Evolutionary conservation across 2,329 filamentous ascomycete genomes (phyloP).

Genomic region (Sporothrix euskadiensis): DNA sequence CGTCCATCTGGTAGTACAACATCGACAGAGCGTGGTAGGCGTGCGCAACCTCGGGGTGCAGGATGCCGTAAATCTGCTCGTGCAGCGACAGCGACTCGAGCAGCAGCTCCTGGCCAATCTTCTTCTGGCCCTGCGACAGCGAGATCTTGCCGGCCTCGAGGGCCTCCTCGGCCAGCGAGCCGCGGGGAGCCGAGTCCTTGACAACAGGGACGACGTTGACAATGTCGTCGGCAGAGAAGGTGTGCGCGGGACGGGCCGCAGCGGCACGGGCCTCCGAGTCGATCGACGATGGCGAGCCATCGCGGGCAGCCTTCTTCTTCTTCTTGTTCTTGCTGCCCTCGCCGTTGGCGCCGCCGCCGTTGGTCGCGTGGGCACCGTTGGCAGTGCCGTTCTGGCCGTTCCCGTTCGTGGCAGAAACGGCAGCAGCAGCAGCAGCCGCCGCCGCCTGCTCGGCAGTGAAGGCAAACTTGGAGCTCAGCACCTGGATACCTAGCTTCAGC

Average conservation of each 20-base stretch:
- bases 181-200: constrained; percentile 91
- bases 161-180: constrained; percentile 88
- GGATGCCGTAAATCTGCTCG: constrained; percentile 97
- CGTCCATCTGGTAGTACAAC: constrained; percentile 95
- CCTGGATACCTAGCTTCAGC: constrained; percentile 85
- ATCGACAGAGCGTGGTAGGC: constrained; percentile 95
- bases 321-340: constrained; percentile 57
- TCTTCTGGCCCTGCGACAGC: constrained; percentile 91
- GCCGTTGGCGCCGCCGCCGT: constrained; percentile 16
- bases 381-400: constrained; percentile 29
- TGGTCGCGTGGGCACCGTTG: constrained; percentile 39
- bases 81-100: constrained; percentile 95
- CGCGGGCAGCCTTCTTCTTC: constrained; percentile 61
- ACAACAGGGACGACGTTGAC: constrained; percentile 91
- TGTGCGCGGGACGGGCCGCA: constrained; percentile 49
- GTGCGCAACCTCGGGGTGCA: constrained; percentile 93
- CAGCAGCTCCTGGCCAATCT: constrained; percentile 91
- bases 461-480: constrained; percentile 74
- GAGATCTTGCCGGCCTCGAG: constrained; percentile 94
- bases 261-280: constrained; percentile 42
- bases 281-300: constrained; percentile 53
- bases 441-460: constrained; percentile 54
- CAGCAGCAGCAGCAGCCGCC: constrained; percentile 38
- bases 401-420: constrained; percentile 13
- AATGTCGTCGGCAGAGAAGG: constrained; percentile 82